Conservation (phyloP, 2,329 filamentous ascomycete species). For the Penicillium psychrosexuale region DNA sequence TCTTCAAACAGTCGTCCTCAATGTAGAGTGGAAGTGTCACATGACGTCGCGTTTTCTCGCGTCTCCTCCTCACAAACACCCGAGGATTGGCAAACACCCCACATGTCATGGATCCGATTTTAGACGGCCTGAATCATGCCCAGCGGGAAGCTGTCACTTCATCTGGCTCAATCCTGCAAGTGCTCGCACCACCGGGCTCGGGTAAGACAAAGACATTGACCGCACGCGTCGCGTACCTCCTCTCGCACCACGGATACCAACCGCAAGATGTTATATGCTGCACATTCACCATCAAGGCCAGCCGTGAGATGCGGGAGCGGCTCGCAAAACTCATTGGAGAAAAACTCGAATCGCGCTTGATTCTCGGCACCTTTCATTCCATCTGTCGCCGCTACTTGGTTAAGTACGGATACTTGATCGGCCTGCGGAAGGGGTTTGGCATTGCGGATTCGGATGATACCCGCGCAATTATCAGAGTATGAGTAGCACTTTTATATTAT, state of each 20-base stretch:
- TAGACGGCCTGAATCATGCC: slow-evolving; percentile 62
- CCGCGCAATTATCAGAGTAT: slow-evolving; percentile 66
- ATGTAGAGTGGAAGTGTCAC: slow-evolving; percentile 20
- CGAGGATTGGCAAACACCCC: slow-evolving; percentile 4
- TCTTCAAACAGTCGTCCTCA: not conserved
- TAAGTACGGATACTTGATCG: slow-evolving; percentile 79
- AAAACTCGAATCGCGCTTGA: slow-evolving; percentile 68
- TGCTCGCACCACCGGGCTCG: slow-evolving; percentile 63
- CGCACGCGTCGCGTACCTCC: slow-evolving; percentile 83
- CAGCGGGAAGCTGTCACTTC: slow-evolving; percentile 65
- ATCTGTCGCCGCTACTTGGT: slow-evolving; percentile 82
- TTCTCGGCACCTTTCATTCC: slow-evolving; percentile 93
- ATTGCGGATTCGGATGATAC: slow-evolving; percentile 86
- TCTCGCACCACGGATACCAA: slow-evolving; percentile 66
- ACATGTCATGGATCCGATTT: slow-evolving; percentile 51
- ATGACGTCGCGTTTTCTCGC: slow-evolving; percentile 29
- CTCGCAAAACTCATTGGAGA: slow-evolving; percentile 78
- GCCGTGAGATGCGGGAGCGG: slow-evolving; percentile 86
- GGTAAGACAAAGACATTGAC: slow-evolving; percentile 97
- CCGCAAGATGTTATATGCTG: slow-evolving; percentile 91
- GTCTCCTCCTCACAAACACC: slow-evolving; percentile 13
- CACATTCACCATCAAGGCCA: slow-evolving; percentile 95
- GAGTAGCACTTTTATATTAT: not conserved
- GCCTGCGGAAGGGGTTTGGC: slow-evolving; percentile 76
- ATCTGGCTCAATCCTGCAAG: slow-evolving; percentile 57